Conservation (phyloP, 164 flowering plant species). For the Hamamelis virginiana region DNA sequence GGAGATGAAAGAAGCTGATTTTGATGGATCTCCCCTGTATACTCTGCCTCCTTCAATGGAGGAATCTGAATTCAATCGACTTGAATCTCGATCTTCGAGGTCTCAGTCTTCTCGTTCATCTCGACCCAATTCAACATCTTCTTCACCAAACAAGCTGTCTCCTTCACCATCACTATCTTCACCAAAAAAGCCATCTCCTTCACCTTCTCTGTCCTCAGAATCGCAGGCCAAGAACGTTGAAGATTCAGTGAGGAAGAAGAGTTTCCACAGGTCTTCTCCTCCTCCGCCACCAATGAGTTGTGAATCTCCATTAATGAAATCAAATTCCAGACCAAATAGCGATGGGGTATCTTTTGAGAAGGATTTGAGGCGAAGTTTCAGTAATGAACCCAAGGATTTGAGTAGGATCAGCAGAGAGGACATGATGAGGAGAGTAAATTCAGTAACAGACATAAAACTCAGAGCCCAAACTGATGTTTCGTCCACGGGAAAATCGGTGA, state of each 20-base stretch:
- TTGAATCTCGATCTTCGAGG: constrained; percentile 24
- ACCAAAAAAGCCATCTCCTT: constrained; percentile 44
- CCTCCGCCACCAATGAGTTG: constrained; percentile 33
- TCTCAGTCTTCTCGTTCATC: constrained; percentile 28
- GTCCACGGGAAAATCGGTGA: constrained; percentile 26
- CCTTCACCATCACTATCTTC: constrained; percentile 29
- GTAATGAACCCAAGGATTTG: constrained; percentile 17
- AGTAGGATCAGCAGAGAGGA: constrained; percentile 5
- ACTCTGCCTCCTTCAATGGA: constrained; percentile 33
- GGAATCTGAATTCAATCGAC: constrained; percentile 31
- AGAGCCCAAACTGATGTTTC: constrained; percentile 10
- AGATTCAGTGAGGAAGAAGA: constrained; percentile 42
- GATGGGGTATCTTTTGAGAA: constrained; percentile 5
- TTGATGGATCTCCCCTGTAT: constrained; percentile 14
- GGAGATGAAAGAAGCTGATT: constrained; percentile 43
- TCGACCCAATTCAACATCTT: constrained; percentile 25
- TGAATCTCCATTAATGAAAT: constrained; percentile 19
- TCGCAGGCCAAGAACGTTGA: constrained; percentile 43
- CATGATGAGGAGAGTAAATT: constrained; percentile 1
- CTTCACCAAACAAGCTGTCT: constrained; percentile 25
- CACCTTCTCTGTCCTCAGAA: constrained; percentile 44
- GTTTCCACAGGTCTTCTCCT: constrained; percentile 26
- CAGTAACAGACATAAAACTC: constrained; percentile 1
- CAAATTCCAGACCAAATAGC: constrained; percentile 2
- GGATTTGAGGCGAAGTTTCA: constrained; percentile 25